These are phyloP conservation scores for Omphalotus guepiniiformis DNA, from an alignment of 768 basidiomycete genomes.

Conservation along the genomic window DNA sequence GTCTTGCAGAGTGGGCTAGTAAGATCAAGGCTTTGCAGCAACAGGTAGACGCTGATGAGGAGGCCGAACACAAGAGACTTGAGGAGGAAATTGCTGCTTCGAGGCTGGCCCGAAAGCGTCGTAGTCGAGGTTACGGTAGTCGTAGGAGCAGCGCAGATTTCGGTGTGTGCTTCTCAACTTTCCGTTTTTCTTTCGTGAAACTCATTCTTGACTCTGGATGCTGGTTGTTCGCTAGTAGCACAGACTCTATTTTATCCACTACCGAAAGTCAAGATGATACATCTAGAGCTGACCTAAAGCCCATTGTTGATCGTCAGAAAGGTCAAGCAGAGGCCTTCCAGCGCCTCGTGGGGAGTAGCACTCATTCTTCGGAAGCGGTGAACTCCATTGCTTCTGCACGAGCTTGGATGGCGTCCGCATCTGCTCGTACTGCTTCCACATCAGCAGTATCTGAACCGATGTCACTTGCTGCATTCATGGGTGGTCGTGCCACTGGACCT, in stretches of 20 bases:
- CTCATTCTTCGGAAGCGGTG: constrained; percentile 4
- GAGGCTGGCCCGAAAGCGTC: constrained; percentile 42
- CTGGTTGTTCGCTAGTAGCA: constrained; percentile 11
- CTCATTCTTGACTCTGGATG: constrained; percentile 4
- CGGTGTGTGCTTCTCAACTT: constrained; percentile 49
- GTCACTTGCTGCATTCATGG: constrained; percentile 80
- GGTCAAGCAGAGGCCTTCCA: constrained; percentile 42
- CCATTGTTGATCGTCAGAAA: constrained; percentile 32
- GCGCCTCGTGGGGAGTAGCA: constrained; percentile 36
- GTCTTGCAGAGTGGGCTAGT: constrained; percentile 75
- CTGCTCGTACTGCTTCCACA: constrained; percentile 7
- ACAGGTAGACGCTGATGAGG: constrained; percentile 79
- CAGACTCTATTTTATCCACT: constrained; percentile 21
- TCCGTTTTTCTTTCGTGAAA: too few relatives aligned
- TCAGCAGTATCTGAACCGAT: constrained; percentile 42
- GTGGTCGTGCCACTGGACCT: constrained; percentile 72
- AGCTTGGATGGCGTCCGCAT: constrained; percentile 6
- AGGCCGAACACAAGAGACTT: constrained; percentile 67
- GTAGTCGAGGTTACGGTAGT: constrained; percentile 39
- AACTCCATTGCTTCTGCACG: constrained; percentile 4
- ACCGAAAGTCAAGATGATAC: constrained; percentile 21
- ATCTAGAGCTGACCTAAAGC: constrained; percentile 13
- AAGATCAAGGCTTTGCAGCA: constrained; percentile 77
- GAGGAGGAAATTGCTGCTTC: constrained; percentile 61
- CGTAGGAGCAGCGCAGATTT: constrained; percentile 37